phyloP scores from a whole-genome alignment of 257 asterid species.

The Solanum medicagineum region DNA sequence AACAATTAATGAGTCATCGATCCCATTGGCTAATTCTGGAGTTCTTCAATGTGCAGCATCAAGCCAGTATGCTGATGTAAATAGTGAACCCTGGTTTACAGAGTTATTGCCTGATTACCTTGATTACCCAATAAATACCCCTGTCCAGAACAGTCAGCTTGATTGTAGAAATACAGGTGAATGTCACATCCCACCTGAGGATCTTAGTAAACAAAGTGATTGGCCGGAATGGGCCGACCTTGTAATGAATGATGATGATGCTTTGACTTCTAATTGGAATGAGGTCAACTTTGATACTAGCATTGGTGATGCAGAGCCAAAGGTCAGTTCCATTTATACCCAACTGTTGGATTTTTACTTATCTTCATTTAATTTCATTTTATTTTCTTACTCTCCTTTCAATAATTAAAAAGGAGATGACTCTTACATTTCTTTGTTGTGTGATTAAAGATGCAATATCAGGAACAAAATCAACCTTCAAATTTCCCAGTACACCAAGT shows the following conservation, averaged over 20 bases:
- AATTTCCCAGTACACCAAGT: constrained; percentile 31
- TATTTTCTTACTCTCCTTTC: neutral
- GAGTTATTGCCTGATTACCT: constrained; percentile 40
- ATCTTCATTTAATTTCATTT: neutral
- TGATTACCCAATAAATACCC: constrained; percentile 34
- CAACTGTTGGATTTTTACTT: neutral
- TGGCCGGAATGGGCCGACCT: constrained; percentile 78
- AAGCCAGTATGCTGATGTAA: constrained; percentile 24
- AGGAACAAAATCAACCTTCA: constrained; percentile 24
- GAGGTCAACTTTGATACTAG: constrained; percentile 49
- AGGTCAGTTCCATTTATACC: constrained; percentile 14
- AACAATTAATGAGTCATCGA: constrained; percentile 29
- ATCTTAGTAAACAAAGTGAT: constrained; percentile 23
- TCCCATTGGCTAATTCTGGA: constrained; percentile 29
- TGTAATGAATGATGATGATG: constrained; percentile 41
- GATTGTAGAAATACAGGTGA: constrained; percentile 14
- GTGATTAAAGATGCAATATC: constrained; percentile 21
- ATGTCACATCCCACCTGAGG: neutral
- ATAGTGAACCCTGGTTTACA: constrained; percentile 37
- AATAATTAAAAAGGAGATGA: neutral
- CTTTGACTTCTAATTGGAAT: constrained; percentile 46
- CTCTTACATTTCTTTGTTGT: neutral
- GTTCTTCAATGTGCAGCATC: constrained; percentile 43
- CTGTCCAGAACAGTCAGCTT: constrained; percentile 27
- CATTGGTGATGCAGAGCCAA: constrained; percentile 28